phyloP scores from a whole-genome alignment of 2,329 filamentous ascomycete genomes.

The Aspergillus sp. region DNA sequence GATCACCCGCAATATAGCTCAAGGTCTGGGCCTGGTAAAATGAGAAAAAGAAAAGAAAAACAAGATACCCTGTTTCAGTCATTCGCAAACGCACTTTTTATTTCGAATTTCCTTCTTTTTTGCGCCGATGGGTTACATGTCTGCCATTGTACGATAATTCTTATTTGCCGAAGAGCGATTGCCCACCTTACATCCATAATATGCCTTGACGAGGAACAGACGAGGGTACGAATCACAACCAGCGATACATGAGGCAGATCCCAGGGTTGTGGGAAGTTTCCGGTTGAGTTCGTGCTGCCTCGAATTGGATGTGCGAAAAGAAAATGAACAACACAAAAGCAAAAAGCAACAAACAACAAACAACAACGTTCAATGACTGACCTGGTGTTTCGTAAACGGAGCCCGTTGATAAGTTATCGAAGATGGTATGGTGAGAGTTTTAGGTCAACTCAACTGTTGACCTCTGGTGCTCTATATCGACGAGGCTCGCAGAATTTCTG shows the following conservation, averaged over 20 bases:
- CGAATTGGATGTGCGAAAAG: too few relatives aligned
- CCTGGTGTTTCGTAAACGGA: too few relatives aligned
- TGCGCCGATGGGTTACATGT: conserved; percentile 28
- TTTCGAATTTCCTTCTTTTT: conserved; percentile 24
- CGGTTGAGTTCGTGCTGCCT: too few relatives aligned
- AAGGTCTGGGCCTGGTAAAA: conserved; percentile 80
- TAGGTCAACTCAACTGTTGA: too few relatives aligned
- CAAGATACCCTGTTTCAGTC: conserved; percentile 34
- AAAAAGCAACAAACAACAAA: too few relatives aligned
- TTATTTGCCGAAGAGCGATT: conserved; percentile 26
- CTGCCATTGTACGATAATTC: conserved; percentile 44
- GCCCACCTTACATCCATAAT: conserved; percentile 23
- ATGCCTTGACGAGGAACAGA: conserved; percentile 14
- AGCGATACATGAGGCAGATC: neutral
- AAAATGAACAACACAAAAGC: too few relatives aligned
- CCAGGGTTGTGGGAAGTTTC: too few relatives aligned
- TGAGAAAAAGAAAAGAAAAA: conserved; percentile 18
- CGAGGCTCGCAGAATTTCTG: conserved; percentile 3
- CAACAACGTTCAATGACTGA: too few relatives aligned
- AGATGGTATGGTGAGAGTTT: too few relatives aligned
- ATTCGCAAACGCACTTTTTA: conserved; percentile 24
- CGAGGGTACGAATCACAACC: conserved; percentile 2
- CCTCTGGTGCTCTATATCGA: neutral
- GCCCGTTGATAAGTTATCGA: too few relatives aligned
- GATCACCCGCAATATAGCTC: conserved; percentile 50